These are phyloP conservation scores for Cytospora piceae DNA, from an alignment of 2,329 filamentous ascomycete genomes.

Conservation along the genomic window DNA sequence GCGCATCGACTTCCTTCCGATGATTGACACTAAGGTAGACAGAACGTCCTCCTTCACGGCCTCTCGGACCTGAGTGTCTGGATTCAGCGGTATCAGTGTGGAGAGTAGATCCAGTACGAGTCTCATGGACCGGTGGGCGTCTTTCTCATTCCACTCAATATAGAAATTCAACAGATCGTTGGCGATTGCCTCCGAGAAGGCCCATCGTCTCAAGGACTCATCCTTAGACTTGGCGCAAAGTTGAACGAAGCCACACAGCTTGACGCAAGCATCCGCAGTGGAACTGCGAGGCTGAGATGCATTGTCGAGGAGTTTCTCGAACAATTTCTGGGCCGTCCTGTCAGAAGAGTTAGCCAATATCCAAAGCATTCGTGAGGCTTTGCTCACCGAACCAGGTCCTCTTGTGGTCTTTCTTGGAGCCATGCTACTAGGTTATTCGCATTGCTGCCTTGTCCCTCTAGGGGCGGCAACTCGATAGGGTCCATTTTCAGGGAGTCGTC, in stretches of 20 bases:
- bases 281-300: slow-evolving; percentile 58
- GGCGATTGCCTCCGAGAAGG: slow-evolving; percentile 54
- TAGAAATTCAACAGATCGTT: slow-evolving; percentile 63
- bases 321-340: slow-evolving; percentile 47
- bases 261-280: slow-evolving; percentile 61
- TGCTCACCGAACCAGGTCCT: slow-evolving; percentile 25
- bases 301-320: slow-evolving; percentile 51
- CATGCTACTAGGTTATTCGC: slow-evolving; percentile 36
- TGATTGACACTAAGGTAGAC: slow-evolving; percentile 58
- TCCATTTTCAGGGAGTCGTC: slow-evolving; percentile 23
- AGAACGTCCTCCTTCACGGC: slow-evolving; percentile 52
- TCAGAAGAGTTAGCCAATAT: slow-evolving; percentile 1
- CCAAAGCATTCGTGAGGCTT: neutral
- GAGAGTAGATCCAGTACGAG: slow-evolving; percentile 63
- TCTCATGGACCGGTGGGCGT: slow-evolving; percentile 66
- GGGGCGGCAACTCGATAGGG: slow-evolving; percentile 26
- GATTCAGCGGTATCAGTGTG: slow-evolving; percentile 55
- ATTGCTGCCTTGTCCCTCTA: slow-evolving; percentile 35
- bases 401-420: slow-evolving; percentile 33
- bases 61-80: slow-evolving; percentile 43
- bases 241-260: slow-evolving; percentile 65
- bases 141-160: slow-evolving; percentile 69
- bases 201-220: slow-evolving; percentile 49
- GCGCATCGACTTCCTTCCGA: slow-evolving; percentile 63
- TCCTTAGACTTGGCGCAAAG: slow-evolving; percentile 57